These are phyloP conservation scores for Agrostemma githago DNA, from an alignment of 148 eudicot species.

Conservation along the genomic window DNA sequence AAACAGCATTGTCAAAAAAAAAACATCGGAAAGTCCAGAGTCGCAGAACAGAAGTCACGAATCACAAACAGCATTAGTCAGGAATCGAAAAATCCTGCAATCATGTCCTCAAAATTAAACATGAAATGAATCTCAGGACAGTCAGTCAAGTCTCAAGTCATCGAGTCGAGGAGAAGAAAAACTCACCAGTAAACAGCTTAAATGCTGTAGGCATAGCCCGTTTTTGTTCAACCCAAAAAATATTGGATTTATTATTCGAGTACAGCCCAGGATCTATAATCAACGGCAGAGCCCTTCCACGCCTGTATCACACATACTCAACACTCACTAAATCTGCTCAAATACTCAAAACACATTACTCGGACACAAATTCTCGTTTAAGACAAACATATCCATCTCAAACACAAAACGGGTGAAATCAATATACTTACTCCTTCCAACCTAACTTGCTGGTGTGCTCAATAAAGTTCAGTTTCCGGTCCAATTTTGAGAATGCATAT, in stretches of 20 bases:
- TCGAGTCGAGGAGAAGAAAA: neutral
- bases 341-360: neutral
- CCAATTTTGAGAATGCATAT: constrained; percentile 51
- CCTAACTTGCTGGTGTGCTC: constrained; percentile 80
- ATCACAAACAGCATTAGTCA: too few species aligned
- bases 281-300: constrained; percentile 69
- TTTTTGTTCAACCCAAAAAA: constrained; percentile 53
- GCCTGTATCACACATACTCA: constrained; percentile 42
- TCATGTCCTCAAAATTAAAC: neutral
- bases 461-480: constrained; percentile 71
- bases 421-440: constrained; percentile 73
- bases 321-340: neutral
- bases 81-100: neutral
- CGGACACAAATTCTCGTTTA: neutral
- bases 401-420: too few species aligned
- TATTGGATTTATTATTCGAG: constrained; percentile 47
- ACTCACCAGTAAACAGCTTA: constrained; percentile 80
- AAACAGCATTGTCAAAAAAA: too few species aligned
- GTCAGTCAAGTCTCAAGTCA: neutral
- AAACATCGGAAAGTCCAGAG: too few species aligned
- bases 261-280: constrained; percentile 91
- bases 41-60: too few species aligned
- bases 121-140: neutral
- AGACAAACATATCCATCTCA: neutral
- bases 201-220: constrained; percentile 76